Percentiles rank a stretch among this genome's conserved stretches.
phyloP scores from a whole-genome alignment of 2,329 filamentous ascomycete species.

The Talaromyces marneffei region DNA sequence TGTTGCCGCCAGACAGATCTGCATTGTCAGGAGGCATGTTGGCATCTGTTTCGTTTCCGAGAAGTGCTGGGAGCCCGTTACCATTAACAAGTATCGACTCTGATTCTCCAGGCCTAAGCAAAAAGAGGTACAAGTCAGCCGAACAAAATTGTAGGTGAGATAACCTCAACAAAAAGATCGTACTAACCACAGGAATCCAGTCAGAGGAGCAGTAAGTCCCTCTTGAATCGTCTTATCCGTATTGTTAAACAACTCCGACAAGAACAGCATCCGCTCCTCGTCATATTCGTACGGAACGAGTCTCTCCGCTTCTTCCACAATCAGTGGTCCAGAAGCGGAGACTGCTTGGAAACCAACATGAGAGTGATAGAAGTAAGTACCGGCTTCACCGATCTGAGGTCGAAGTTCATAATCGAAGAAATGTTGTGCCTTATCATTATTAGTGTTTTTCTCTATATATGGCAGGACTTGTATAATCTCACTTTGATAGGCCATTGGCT shows the following conservation, averaged over 20 bases:
- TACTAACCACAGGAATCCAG: slow-evolving; percentile 1
- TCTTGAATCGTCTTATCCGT: slow-evolving; percentile 49
- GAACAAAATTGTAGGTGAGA: background rate
- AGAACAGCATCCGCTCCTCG: slow-evolving; percentile 52
- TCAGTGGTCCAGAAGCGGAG: slow-evolving; percentile 53
- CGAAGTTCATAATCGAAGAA: slow-evolving; percentile 65
- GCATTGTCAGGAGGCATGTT: background rate
- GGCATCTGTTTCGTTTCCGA: slow-evolving; percentile 17
- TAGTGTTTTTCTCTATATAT: background rate
- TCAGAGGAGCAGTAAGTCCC: slow-evolving; percentile 37
- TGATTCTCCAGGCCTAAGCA: slow-evolving; percentile 54
- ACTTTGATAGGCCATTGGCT: slow-evolving; percentile 62
- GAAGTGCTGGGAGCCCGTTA: slow-evolving; percentile 40
- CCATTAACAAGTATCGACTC: slow-evolving; percentile 55
- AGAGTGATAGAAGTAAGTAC: slow-evolving; percentile 64
- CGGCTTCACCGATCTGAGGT: slow-evolving; percentile 49
- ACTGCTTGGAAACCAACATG: slow-evolving; percentile 59
- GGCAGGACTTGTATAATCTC: slow-evolving; percentile 12
- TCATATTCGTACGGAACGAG: slow-evolving; percentile 55
- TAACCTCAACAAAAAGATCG: too few species aligned
- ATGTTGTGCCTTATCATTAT: slow-evolving; percentile 23
- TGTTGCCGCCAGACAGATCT: background rate
- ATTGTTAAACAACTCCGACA: slow-evolving; percentile 55
- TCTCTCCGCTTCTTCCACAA: slow-evolving; percentile 46
- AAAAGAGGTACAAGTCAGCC: background rate